Conservation (phyloP, 495 filamentous ascomycete genomes). For the Neurospora africana region DNA sequence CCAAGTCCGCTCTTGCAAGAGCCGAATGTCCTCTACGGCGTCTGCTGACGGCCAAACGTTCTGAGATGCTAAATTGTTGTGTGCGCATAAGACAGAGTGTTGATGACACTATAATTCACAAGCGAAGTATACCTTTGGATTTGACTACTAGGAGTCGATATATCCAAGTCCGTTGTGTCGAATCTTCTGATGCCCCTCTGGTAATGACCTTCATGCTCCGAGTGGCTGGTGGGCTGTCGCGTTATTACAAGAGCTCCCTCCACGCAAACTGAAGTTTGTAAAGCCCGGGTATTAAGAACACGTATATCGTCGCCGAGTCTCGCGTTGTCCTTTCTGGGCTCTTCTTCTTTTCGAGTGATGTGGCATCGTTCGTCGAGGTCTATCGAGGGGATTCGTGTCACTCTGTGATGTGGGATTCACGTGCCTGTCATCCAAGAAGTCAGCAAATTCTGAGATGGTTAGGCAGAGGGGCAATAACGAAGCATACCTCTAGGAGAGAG, state of each 20-base stretch:
- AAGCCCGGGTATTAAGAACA: neutral
- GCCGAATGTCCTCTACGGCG: neutral
- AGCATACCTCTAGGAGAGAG: neutral
- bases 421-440: neutral
- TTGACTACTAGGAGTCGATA: neutral
- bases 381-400: neutral
- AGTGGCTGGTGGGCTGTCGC: neutral
- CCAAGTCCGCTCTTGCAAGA: neutral
- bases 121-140: neutral
- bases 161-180: neutral
- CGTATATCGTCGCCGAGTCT: neutral
- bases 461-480: neutral
- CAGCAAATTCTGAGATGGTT: neutral
- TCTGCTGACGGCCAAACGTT: neutral
- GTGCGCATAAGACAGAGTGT: neutral
- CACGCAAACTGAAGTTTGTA: neutral
- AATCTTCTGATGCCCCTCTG: neutral
- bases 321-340: neutral
- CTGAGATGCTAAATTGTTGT: neutral
- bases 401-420: neutral
- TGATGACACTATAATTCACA: neutral
- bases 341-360: neutral
- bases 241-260: neutral
- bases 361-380: neutral
- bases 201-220: neutral